Percentiles rank a stretch among this genome's conserved stretches.
phyloP scores from a whole-genome alignment of 1,139 yeast species.

The Meyerozyma guilliermondii region DNA sequence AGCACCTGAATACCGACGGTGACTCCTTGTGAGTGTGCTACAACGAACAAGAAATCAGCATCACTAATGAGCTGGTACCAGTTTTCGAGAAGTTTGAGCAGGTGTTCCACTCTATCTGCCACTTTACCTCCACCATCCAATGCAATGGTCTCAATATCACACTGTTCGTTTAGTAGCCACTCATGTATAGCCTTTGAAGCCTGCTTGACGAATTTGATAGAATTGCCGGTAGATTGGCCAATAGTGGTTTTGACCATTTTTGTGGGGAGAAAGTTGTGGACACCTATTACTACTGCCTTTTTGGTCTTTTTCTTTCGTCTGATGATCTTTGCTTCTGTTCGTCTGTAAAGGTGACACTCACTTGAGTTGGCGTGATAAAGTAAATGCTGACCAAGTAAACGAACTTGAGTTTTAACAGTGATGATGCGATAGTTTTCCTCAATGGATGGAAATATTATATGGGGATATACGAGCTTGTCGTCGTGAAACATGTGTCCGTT shows the following conservation, averaged over 20 bases:
- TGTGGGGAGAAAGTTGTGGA: constrained; percentile 51
- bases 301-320: constrained; percentile 18
- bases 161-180: constrained; percentile 31
- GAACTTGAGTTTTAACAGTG: constrained; percentile 32
- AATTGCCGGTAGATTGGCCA: constrained; percentile 44
- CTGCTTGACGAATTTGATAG: constrained; percentile 27
- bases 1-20: constrained; percentile 42
- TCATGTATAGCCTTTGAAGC: constrained; percentile 32
- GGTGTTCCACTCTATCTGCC: constrained; percentile 32
- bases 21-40: constrained; percentile 43
- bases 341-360: constrained; percentile 32
- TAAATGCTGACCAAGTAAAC: constrained; percentile 32
- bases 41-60: constrained; percentile 41
- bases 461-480: background rate
- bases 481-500: constrained; percentile 1
- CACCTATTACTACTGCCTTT: constrained; percentile 39
- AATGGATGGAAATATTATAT: constrained; percentile 7
- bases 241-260: constrained; percentile 43
- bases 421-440: constrained; percentile 31
- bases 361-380: constrained; percentile 23
- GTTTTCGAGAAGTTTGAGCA: constrained; percentile 33
- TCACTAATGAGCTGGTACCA: constrained; percentile 34
- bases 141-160: constrained; percentile 41
- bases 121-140: constrained; percentile 51
- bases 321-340: constrained; percentile 10